A percentile compares a stretch with the other conserved stretches of the same genome.
These are phyloP conservation scores for Rhodotorula sp. DNA, from an alignment of 1,284 basidiomycete species.

Conservation along the genomic window DNA sequence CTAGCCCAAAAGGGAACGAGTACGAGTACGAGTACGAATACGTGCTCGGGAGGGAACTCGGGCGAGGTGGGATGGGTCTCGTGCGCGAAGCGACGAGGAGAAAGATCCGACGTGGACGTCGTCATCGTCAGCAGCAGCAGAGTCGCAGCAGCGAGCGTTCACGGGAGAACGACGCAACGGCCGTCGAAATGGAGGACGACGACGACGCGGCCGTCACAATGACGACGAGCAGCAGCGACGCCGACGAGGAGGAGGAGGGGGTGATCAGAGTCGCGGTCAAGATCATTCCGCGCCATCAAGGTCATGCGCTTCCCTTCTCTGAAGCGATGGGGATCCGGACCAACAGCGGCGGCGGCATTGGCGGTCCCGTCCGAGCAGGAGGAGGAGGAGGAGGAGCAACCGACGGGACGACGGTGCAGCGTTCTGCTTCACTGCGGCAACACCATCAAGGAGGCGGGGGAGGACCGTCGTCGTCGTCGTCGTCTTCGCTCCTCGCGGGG, in stretches of 20 bases:
- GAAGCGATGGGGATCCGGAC: constrained; percentile 1
- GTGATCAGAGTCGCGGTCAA: constrained; percentile 19
- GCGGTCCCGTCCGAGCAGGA: not conserved
- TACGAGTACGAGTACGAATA: constrained; percentile 66
- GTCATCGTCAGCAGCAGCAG: not conserved
- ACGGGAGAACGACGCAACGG: not conserved
- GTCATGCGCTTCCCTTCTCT: constrained; percentile 7
- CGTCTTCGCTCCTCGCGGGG: not conserved
- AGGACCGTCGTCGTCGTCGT: not conserved
- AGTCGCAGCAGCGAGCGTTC: not conserved
- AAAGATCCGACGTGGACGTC: not conserved
- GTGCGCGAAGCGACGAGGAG: constrained; percentile 65
- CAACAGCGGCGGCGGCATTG: not conserved
- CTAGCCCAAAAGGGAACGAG: too few relatives aligned
- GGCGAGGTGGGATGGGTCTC: constrained; percentile 81
- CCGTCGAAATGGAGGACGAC: constrained; percentile 21
- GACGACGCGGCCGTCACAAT: constrained; percentile 48
- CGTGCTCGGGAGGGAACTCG: constrained; percentile 72
- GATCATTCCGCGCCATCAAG: constrained; percentile 20
- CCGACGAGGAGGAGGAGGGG: not conserved
- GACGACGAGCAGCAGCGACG: not conserved
- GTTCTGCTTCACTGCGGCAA: not conserved
- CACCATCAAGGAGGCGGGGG: not conserved
- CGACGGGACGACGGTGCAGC: not conserved
- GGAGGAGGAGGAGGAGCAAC: not conserved